A percentile compares a stretch with the other conserved stretches of the same genome.
These are phyloP conservation scores for Brassica juncea DNA, from an alignment of 345 rosid species.

Conservation along the genomic window DNA sequence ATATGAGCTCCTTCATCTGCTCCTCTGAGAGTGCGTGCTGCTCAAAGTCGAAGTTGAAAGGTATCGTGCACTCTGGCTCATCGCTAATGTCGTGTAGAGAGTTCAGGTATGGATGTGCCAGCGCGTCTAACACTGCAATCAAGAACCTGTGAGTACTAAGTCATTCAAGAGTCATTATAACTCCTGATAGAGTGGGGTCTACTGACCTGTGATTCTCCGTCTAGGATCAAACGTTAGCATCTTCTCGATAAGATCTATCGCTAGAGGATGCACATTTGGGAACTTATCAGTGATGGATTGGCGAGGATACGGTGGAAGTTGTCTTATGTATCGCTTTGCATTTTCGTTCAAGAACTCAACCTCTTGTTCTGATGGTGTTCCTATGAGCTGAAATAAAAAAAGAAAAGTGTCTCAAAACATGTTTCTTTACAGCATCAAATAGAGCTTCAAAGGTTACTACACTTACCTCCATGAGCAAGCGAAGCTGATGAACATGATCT, in stretches of 20 bases:
- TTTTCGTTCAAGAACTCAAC: conserved; percentile 88
- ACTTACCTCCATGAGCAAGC: conserved; percentile 89
- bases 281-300: conserved; percentile 89
- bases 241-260: conserved; percentile 94
- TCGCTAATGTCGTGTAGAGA: conserved; percentile 91
- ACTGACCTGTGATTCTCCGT: conserved; percentile 83
- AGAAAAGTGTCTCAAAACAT: conserved; percentile 3
- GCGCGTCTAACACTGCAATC: conserved; percentile 76
- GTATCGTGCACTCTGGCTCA: conserved; percentile 84
- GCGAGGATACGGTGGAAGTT: conserved; percentile 67
- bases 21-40: conserved; percentile 87
- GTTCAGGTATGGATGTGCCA: conserved; percentile 92
- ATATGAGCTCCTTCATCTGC: conserved; percentile 95
- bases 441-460: conserved; percentile 19
- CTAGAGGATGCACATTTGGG: conserved; percentile 75
- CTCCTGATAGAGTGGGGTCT: neutral
- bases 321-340: conserved; percentile 89
- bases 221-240: conserved; percentile 98
- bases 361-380: conserved; percentile 95
- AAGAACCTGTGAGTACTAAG: conserved; percentile 15
- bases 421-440: neutral
- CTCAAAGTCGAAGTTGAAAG: conserved; percentile 96
- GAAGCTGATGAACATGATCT: conserved; percentile 93
- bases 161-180: neutral
- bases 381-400: conserved; percentile 74